Base-by-base conservation (phyloP, 441 rosid species). In the Mallotus japonicus region DNA sequence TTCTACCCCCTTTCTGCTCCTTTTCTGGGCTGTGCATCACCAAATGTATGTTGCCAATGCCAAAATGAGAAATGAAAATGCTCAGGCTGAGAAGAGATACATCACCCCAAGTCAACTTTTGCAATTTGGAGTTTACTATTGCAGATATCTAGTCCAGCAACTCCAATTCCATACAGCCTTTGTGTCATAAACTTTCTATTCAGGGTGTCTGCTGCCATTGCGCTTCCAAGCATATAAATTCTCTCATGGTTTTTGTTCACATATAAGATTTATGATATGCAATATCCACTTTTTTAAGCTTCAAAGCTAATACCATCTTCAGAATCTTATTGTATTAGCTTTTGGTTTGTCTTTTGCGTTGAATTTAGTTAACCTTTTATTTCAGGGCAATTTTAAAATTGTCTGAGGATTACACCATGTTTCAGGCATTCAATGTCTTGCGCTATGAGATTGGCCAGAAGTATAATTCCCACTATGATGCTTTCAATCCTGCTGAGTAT, bases 371-470 rank as follows among this genome's bases (percentile, higher is more conserved):
- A 72, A 75, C 67, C 72, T 83, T 78, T 72, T 68, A 75, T 79
- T 79, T 74, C 81, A 71, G 83, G 78, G 84, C 58, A 74, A 70
- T 71, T 73, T 74, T 79, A 71, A 72, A 76, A 69, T 78, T 82
- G 74, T 80, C 65, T 74, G 76, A 75, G 77, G 81, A 66, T 73
- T 74, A 71, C 78, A 68, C 78, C 69, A 6, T 84, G 80, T 78
- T 84, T 72, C 83, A 89, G 92, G 80, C 87, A 73, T 89, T 91
- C 89, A 88, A 88, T 76, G 79, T 89, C 57, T 81, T 91, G 83
- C 88, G 84, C 49, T 91, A 89, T 69, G 82, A 80, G 83, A 66
- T 82, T 67, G 88, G 90, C 19, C 90, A 87, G 74, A 87, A 80
- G 81, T 87, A 89, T 72, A 64, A 83, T 69, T 75, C 89, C 59